Percentiles rank a stretch among this genome's conserved stretches.
Conservation (phyloP, 2,329 filamentous ascomycete species). For the Aspergillus luchuensis region DNA sequence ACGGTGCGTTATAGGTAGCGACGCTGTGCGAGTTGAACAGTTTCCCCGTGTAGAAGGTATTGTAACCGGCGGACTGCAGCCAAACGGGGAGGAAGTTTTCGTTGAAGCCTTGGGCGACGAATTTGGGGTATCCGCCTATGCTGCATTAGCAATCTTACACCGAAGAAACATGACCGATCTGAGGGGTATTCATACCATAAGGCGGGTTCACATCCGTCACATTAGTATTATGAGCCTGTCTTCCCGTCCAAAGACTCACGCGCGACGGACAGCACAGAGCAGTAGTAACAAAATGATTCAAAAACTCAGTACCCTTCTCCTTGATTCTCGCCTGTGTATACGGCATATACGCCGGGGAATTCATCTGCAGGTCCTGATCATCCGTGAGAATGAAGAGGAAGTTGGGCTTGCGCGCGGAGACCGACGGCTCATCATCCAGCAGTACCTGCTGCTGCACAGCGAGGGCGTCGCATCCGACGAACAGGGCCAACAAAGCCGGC, state of each 20-base stretch:
- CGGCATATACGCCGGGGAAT: constrained; percentile 64
- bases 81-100: constrained; percentile 52
- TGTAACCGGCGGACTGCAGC: constrained; percentile 52
- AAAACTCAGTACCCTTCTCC: constrained; percentile 61
- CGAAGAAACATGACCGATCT: no score
- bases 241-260: constrained; percentile 66
- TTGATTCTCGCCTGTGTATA: constrained; percentile 58
- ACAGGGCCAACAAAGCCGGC: constrained; percentile 15
- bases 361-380: constrained; percentile 65
- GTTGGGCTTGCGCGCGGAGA: constrained; percentile 47
- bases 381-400: constrained; percentile 70
- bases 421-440: constrained; percentile 13
- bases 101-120: constrained; percentile 53
- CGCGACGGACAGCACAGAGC: constrained; percentile 69
- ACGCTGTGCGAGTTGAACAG: constrained; percentile 53
- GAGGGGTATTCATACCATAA: constrained; percentile 44
- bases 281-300: constrained; percentile 67
- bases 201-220: constrained; percentile 62
- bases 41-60: constrained; percentile 57
- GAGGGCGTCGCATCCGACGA: constrained; percentile 20
- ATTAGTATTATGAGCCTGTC: constrained; percentile 70
- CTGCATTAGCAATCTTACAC: neutral
- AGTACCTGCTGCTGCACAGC: constrained; percentile 14
- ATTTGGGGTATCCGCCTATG: constrained; percentile 51
- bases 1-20: constrained; percentile 48